Base-by-base conservation (phyloP, 2,329 filamentous ascomycete genomes). In the Fusarium phyllophilum region DNA sequence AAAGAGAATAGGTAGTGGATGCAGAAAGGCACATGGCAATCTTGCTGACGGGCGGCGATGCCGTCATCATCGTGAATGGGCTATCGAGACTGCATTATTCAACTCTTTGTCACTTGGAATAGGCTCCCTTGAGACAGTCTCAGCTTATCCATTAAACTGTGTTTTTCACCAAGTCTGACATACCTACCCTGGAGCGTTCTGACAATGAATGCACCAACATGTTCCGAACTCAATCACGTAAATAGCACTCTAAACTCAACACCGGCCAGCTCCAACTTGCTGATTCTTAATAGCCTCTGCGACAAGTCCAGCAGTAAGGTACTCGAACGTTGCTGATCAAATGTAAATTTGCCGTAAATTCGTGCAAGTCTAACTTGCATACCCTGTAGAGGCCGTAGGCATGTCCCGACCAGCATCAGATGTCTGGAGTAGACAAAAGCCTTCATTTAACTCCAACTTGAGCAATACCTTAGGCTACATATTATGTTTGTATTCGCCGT, bases 401-500 rank as follows among this genome's bases (percentile, higher is more conserved):
- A 2, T 0, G 1, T 11, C 3, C 9, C 8, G 3, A 22, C 20
- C 4, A 48, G 9, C 4, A 4, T 17, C 0, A 29, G 6, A 6
- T 48, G 20, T 31, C 20, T 4, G 8, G 13, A 11, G 6, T 8
- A 22, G 9, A 22, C 5, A 48, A 22, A 15, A 29, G 18, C 9
- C 2, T 48, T 29, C 2, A 8, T 11, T 6, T 10, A 15, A 0
- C 20, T 22, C 4, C 5, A 1, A 31, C 5, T 12, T 31, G 4
- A 15, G 2, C 1, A 1, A 48, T 15, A 22, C 1, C 4, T 2
- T 8, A 8, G 4, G 0, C 9, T 8, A 4, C 5, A 17, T 17
- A 3, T 4, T 22, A 22, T 2, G 5, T 8, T 15, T 11, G 4
- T 3, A 15, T 14, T 6, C 4, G 3, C 18, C 0, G 4, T 8